Evolutionary conservation across 225 moss, liverwort and hornwort genomes (phyloP).

Genomic region (Pseudisothecium myosuroides): DNA sequence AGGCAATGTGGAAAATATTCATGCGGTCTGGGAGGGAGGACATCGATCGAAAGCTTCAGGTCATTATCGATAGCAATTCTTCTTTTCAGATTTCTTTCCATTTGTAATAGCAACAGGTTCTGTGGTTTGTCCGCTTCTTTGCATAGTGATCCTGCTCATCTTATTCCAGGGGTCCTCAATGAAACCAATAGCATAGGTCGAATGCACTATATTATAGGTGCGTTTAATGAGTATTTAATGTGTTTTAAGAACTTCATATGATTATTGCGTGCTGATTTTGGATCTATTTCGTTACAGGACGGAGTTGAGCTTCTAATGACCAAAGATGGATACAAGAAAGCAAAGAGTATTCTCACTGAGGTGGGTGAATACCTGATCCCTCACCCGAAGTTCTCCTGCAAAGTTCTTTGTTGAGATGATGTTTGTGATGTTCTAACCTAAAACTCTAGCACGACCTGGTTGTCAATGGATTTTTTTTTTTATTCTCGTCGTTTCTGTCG

Average conservation of each 20-base stretch:
- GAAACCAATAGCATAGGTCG: background rate
- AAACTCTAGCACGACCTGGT: background rate
- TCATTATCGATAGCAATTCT: background rate
- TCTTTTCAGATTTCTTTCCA: background rate
- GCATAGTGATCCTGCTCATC: background rate
- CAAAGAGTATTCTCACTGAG: conserved; percentile 35
- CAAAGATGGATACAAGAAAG: conserved; percentile 31
- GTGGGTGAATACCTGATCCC: background rate
- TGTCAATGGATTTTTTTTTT: background rate
- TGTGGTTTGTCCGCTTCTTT: background rate
- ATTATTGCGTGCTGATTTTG: background rate
- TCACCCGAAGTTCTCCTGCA: background rate
- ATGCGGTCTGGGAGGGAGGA: conserved; percentile 46
- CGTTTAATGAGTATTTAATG: background rate
- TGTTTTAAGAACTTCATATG: background rate
- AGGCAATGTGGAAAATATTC: conserved; percentile 61
- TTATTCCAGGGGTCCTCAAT: background rate
- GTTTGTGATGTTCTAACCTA: background rate
- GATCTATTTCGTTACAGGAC: conserved; percentile 7
- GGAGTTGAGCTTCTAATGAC: conserved; percentile 37
- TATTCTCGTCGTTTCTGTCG: background rate
- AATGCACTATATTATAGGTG: background rate
- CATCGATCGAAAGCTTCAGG: conserved; percentile 43
- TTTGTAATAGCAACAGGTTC: background rate
- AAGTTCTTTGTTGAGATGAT: background rate